A percentile compares a stretch with the other conserved stretches of the same genome.
Evolutionary conservation across 176 grass and related monocot species (phyloP).

Genomic region (Oryza meyeriana): DNA sequence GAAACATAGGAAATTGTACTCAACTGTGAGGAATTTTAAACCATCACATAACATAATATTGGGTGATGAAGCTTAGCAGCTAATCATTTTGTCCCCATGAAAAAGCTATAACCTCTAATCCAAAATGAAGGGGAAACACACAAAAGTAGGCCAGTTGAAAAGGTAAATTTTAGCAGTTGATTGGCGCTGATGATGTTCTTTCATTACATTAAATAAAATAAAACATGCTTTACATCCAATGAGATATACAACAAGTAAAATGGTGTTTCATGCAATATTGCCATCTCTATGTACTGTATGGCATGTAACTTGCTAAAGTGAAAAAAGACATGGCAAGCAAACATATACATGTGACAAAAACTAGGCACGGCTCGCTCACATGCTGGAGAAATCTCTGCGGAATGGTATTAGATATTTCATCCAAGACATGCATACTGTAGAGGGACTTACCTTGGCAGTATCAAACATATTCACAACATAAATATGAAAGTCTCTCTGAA

Average conservation of each 20-base stretch:
- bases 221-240: neutral
- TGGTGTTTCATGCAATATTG: neutral
- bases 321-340: neutral
- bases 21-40: neutral
- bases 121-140: neutral
- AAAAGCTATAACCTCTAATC: neutral
- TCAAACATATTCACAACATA: constrained; percentile 99
- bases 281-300: neutral
- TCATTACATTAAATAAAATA: neutral
- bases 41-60: neutral
- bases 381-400: constrained; percentile 3
- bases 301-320: neutral
- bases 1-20: neutral
- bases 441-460: constrained; percentile 76
- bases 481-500: constrained; percentile 98
- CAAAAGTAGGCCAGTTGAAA: neutral
- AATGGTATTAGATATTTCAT: neutral
- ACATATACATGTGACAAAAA: constrained; percentile 12
- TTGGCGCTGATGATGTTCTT: neutral
- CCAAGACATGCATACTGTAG: neutral
- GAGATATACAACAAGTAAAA: neutral
- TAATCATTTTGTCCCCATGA: neutral
- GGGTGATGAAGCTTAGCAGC: neutral
- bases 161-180: neutral
- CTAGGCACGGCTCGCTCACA: neutral